Base-by-base conservation (phyloP, 768 basidiomycete species). In the Phanerochaete sordida region DNA sequence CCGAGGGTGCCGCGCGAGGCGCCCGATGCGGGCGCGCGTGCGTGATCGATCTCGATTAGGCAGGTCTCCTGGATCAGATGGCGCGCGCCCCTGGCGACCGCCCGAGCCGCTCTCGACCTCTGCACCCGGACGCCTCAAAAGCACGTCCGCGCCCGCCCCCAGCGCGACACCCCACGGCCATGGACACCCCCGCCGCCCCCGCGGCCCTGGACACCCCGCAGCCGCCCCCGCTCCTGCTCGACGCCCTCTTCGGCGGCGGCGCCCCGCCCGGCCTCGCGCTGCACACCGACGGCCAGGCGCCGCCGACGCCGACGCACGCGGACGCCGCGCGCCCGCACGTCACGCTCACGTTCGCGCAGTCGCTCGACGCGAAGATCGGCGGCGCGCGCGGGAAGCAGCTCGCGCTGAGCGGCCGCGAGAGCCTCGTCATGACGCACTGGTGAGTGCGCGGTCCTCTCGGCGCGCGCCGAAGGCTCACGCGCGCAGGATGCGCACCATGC, bases 401-500 rank as follows among this genome's bases (percentile, higher is more conserved):
- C 35, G 80, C 82, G 30, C 77, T 99, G 39, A 95, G 93, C 65
- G 92, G 96, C 7, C 74, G 78, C 48, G 91, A 97, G 67, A 93
- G 90, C 72, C 88, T 95, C 87, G 64, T 83, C 44, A 93, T 99
- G 89, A 98, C 96, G 12, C 96, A 98, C 72, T 91, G 91, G 95
- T 93, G 67, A 62, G 81, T 64, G 43, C 19, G 35, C 23, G 31
- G 28, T 44, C 16, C n/a, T 43, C 8, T 11, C 24, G 31, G 15
- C 24, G 19, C 60, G 55, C 23, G 57, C 43, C 24, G n/a, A 13
- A 31, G 56, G 7, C 13, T 56, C 11, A n/a, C n/a, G 62, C 66
- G 61, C 50, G 52, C 64, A 96, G 95, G 87, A 85, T 98, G 84
- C 79, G 96, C 62, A 81, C 92, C 0, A 84, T 93, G 81, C 96